Evolutionary conservation across 1,284 basidiomycete species (phyloP), one percentile per base, ranked within the genome.

Genomic region (Fomitopsis betulina): DNA sequence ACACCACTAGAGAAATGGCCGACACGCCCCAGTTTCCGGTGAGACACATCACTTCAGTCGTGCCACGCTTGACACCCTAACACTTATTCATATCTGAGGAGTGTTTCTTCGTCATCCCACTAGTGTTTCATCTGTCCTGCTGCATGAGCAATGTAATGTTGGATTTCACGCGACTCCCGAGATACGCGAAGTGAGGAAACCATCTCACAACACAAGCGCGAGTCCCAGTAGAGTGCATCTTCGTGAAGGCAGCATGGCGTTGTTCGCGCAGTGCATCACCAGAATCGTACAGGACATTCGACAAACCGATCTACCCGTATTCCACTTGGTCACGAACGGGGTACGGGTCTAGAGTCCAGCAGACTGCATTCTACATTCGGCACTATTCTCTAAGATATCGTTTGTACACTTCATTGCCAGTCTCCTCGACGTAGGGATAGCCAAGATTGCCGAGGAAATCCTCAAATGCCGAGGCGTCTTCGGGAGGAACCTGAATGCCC

Each of bases 381-480:
- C 33, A 9, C 19, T 51, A 51, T 35, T n/a, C 49, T 35, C 74
- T 70, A 27, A 93, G 76, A 72, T 91, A 97, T 62, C 87, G 81
- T 65, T 82, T 87, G 73, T 95, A 96, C 5, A 96, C 88, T 23
- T 83, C 81, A 67, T 97, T 99, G 42, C 92, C 73, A 19, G 96
- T 99, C 76, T 99, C 96, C 71, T 99, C 96, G 13, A 94, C 88
- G 72, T 87, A 97, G 0, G 85, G 79, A 69, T 98, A 99, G 49
- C 89, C 91, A 21, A 99, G 75, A 53, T 87, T 84, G 43, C 83
- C 72, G 58, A 98, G 75, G 72, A 93, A 98, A 19, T 76, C 75
- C 57, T 88, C 81, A 62, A 98, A 95, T 49, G 83, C 79, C 10
- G 76, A 74, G 43, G 79, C 74, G 40, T 93, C 89, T 47, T 75